A percentile compares a stretch with the other conserved stretches of the same genome.
phyloP scores from a whole-genome alignment of 106 monocot genomes.

The Dioscorea dumetorum region DNA sequence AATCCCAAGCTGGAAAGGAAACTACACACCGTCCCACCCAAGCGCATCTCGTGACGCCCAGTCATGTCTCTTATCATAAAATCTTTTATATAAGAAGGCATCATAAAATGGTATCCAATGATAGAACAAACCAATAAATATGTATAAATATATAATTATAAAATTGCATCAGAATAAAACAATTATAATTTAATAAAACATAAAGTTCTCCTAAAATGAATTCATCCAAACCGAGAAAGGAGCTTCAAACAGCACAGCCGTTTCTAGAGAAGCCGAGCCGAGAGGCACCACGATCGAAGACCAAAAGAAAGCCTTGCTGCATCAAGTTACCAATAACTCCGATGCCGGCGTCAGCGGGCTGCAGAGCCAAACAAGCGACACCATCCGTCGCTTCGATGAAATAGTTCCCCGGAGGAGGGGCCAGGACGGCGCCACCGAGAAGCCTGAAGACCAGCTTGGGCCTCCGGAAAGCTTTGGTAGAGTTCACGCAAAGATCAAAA shows the following conservation, averaged over 20 bases:
- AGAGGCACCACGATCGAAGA: slow-evolving; percentile 26
- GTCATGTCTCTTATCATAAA: too few species aligned
- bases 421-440: slow-evolving; percentile 16
- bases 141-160: too few species aligned
- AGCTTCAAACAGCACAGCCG: slow-evolving; percentile 20
- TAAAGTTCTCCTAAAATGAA: too few species aligned
- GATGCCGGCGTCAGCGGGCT: slow-evolving; percentile 16
- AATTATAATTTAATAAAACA: too few species aligned
- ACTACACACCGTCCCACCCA: too few species aligned
- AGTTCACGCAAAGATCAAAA: slow-evolving; percentile 43
- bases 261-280: slow-evolving; percentile 35
- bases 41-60: too few species aligned
- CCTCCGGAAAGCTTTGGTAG: background rate
- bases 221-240: too few species aligned
- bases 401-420: slow-evolving; percentile 46
- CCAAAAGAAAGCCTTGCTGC: slow-evolving; percentile 44
- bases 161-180: too few species aligned
- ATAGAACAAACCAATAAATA: too few species aligned
- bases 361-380: slow-evolving; percentile 39
- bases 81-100: too few species aligned
- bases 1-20: too few species aligned
- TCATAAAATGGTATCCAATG: too few species aligned
- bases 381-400: slow-evolving; percentile 32
- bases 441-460: slow-evolving; percentile 24
- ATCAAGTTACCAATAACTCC: slow-evolving; percentile 45